Percentiles rank a stretch among this genome's conserved stretches.
Conservation (phyloP, 768 basidiomycete species). For the Pleurotus tuoliensis region DNA sequence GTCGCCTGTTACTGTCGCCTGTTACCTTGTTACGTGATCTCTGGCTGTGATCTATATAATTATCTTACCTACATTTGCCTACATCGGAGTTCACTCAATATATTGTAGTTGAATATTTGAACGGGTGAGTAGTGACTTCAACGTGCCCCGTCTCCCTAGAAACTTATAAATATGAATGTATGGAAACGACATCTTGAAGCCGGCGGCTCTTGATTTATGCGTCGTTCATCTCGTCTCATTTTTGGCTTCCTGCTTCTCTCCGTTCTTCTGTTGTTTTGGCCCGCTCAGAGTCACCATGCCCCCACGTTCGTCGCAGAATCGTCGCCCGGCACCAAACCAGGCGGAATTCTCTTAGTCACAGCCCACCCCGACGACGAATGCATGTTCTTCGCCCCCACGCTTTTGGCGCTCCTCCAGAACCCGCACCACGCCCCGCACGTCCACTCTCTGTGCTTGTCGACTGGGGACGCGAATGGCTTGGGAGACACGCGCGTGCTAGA, state of each 20-base stretch:
- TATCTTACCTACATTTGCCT: too few species aligned
- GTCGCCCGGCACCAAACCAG: neutral
- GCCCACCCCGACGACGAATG: constrained; percentile 96
- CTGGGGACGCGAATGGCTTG: constrained; percentile 76
- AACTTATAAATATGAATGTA: too few species aligned
- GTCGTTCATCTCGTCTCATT: neutral
- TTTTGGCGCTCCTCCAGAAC: constrained; percentile 46
- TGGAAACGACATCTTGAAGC: too few species aligned
- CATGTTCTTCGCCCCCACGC: constrained; percentile 89
- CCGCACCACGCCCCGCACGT: constrained; percentile 26
- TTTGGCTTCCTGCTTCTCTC: neutral
- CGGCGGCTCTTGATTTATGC: too few species aligned
- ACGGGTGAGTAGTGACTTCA: too few species aligned
- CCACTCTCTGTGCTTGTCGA: constrained; percentile 70
- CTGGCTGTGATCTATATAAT: too few species aligned
- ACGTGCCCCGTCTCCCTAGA: too few species aligned
- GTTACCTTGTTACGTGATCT: too few species aligned
- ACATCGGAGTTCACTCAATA: too few species aligned
- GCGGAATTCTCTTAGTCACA: constrained; percentile 55
- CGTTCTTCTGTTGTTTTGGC: neutral
- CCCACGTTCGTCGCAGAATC: neutral
- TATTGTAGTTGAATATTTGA: too few species aligned
- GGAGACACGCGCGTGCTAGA: constrained; percentile 60
- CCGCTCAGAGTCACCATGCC: too few species aligned
- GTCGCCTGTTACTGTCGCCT: too few species aligned